phyloP scores from a whole-genome alignment of 768 basidiomycete species.

The Cyclocybe cylindracea region DNA sequence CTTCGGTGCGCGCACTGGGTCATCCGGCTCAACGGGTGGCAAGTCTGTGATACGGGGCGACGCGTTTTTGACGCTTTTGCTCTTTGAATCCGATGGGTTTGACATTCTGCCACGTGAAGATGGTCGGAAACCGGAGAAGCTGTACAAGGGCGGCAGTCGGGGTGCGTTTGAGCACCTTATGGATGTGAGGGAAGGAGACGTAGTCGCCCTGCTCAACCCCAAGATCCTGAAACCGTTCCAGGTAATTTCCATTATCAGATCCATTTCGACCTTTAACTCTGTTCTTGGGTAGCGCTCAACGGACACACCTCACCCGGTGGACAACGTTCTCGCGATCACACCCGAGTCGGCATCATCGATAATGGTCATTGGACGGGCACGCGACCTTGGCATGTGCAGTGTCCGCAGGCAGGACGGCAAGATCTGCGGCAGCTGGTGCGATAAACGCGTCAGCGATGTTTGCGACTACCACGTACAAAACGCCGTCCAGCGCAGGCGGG shows the following conservation, averaged over 20 bases:
- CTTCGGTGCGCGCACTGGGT: slow-evolving; percentile 65
- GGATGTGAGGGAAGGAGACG: slow-evolving; percentile 85
- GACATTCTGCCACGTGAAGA: slow-evolving; percentile 57
- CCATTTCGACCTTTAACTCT: not conserved
- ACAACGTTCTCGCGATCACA: slow-evolving; percentile 84
- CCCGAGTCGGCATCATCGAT: slow-evolving; percentile 82
- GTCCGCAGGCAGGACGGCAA: slow-evolving; percentile 81
- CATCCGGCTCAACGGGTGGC: slow-evolving; percentile 55
- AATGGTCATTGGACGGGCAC: slow-evolving; percentile 81
- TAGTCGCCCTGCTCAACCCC: slow-evolving; percentile 89
- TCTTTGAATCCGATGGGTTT: slow-evolving; percentile 85
- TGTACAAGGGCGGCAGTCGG: slow-evolving; percentile 86
- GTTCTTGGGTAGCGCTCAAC: slow-evolving; percentile 37
- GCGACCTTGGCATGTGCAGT: slow-evolving; percentile 84
- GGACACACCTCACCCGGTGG: slow-evolving; percentile 71
- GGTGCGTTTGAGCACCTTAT: slow-evolving; percentile 91
- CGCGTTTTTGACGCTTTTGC: slow-evolving; percentile 75
- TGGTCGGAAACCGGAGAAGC: slow-evolving; percentile 51
- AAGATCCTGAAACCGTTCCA: slow-evolving; percentile 84
- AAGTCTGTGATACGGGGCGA: slow-evolving; percentile 74
- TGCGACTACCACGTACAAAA: slow-evolving; percentile 92
- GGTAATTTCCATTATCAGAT: slow-evolving; percentile 39
- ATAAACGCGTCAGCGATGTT: slow-evolving; percentile 81
- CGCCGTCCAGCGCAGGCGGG: slow-evolving; percentile 74
- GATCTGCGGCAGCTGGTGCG: slow-evolving; percentile 85